A percentile compares a stretch with the other conserved stretches of the same genome.
Evolutionary conservation across 768 basidiomycete species (phyloP).

Genomic region (Amyloporia xantha): DNA sequence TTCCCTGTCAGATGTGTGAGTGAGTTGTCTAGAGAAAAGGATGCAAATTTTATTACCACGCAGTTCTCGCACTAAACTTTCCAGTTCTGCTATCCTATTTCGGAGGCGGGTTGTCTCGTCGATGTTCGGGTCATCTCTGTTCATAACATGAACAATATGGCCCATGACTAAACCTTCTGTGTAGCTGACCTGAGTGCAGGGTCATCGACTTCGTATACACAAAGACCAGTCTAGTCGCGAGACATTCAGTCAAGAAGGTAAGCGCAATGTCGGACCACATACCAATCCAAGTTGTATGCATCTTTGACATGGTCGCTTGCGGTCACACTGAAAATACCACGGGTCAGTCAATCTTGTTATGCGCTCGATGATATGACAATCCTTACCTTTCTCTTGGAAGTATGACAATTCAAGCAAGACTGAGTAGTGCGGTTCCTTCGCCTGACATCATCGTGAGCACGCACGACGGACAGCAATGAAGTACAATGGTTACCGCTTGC

Average conservation of each 20-base stretch:
- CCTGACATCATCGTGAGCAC: slow-evolving; percentile 58
- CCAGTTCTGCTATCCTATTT: slow-evolving; percentile 87
- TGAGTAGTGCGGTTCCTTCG: slow-evolving; percentile 90
- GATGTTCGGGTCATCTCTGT: slow-evolving; percentile 79
- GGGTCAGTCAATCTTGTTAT: background rate
- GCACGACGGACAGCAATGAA: slow-evolving; percentile 5
- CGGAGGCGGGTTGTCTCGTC: slow-evolving; percentile 83
- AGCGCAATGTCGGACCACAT: slow-evolving; percentile 10
- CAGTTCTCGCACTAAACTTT: slow-evolving; percentile 85
- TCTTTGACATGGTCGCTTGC: slow-evolving; percentile 84
- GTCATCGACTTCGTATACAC: slow-evolving; percentile 93
- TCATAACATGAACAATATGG: slow-evolving; percentile 3
- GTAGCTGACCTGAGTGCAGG: slow-evolving; percentile 61
- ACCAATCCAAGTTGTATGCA: slow-evolving; percentile 89
- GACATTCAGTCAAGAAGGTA: background rate
- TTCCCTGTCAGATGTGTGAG: slow-evolving; percentile 45
- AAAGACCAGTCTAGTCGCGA: slow-evolving; percentile 70
- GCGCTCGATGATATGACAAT: slow-evolving; percentile 7
- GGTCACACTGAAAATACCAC: slow-evolving; percentile 59
- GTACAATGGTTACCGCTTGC: slow-evolving; percentile 20
- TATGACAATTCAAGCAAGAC: slow-evolving; percentile 84
- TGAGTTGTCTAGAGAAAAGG: background rate
- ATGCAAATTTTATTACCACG: slow-evolving; percentile 43
- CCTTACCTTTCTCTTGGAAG: slow-evolving; percentile 84
- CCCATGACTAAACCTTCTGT: background rate